Base-by-base conservation (phyloP, 345 rosid genomes). In the Sonneratia caseolaris region DNA sequence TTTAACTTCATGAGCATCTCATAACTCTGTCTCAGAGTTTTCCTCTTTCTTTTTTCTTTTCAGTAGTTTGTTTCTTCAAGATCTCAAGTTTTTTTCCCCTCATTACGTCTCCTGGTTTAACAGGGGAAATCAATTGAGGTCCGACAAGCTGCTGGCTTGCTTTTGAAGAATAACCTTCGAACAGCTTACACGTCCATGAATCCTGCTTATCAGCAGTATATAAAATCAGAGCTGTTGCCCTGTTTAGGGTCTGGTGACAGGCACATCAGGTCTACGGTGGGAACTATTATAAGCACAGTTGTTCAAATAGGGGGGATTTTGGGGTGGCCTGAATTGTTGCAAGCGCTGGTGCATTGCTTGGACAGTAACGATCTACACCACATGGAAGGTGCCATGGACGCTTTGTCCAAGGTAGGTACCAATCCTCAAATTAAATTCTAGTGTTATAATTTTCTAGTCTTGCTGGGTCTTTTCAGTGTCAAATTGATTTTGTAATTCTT, bases 321-420 rank as follows among this genome's bases (percentile, higher is more conserved):
- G 43, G 93, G 90, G 37, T 95, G 99, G 99, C 89, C 88, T 40
- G 98, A 95, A 82, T 77, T 95, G 73, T 80, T 95, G 77, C 89
- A 89, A 76, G 97, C 92, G 75, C 90, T 92, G 47, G 83, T 88
- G 14, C 77, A 81, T 77, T 92, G 97, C 79, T 78, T 96, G 83
- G 98, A 96, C 68, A 88, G 98, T 79, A 86, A 89, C 83, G 94
- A 90, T 35, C 70, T 82, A 5, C 84, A 92, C 82, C 98, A 89
- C 77, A 96, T 92, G 97, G 98, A 92, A 82, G 99, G 99, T 69
- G 98, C 96, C 3, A 90, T 92, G 97, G 99, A 96, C 83, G 96
- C 98, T 14, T 79, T 92, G 75, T 92, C 97, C 19, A 96, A 92
- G 99, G 98, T 92, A 80, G 51, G 51, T 47, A 47, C 51, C 51